Base-by-base conservation (phyloP, 2,329 filamentous ascomycete genomes). In the Cladobotryum protrusum region DNA sequence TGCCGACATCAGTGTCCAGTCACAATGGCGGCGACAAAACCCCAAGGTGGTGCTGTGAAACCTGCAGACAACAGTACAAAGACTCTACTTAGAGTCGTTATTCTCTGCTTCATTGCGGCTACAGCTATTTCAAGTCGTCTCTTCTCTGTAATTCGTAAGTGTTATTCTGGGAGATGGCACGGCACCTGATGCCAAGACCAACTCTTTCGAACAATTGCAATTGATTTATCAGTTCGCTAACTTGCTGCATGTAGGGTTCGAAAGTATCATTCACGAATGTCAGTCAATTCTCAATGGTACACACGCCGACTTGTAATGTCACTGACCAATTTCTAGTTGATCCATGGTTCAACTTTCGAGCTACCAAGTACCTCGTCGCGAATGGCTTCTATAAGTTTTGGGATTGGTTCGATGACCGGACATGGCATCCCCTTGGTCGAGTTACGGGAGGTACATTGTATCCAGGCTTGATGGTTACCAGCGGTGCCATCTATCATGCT, bases 241-340 rank as follows among this genome's bases (percentile, higher is more conserved):
- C 58, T n/a, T 9, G 18, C 24, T 53, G 44, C 49, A 32, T 17
- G 12, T 63, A 92, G 88, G 88, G 60, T 99, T 99, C 67, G 93
- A 99, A 75, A 96, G 89, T 74, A 99, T 99, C 66, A 99, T 99
- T 65, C 93, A 99, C 79, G 93, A 99, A 79, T 99, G 93, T 96
- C 69, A 72, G 90, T 86, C 15, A 17, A 48, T 42, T 20, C 8
- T 17, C 5, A 29, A 43, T 24, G 9, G 5, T 32, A 33, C 36
- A 18, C 19, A 20, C 33, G 17, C 11, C 15, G 19, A 18, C 32
- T 35, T 37, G 37, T 45, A 46, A 36, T 45, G 20, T 40, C 36
- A 41, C 48, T 42, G 49, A 53, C 53, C 50, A 18, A 57, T 39
- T 45, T 64, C 41, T 66, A 99, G 92, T 99, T 74, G 93, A 99